Evolutionary conservation across 2,329 filamentous ascomycete species (phyloP), one percentile per base, ranked within the genome.

Genomic region (Botryotinia narcissicola): DNA sequence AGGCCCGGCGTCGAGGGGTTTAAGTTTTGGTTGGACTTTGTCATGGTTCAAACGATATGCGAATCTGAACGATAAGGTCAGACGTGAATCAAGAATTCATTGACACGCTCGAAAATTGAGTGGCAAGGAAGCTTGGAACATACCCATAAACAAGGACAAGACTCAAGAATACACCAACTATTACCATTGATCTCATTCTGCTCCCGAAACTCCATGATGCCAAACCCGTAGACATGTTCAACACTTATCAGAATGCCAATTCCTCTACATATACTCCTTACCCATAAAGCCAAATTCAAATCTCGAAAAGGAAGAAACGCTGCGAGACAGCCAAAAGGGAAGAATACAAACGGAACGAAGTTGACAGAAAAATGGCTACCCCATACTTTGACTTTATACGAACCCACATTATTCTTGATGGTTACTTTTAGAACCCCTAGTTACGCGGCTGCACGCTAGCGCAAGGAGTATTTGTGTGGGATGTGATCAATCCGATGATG

Each of bases 131-230:
- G 25, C n/a, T 59, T n/a, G 20, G 25, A 44, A 44, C 46, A 32
- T 72, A 67, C 70, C 70, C 32, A 40, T 72, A 72, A 51, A 72
- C 29, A 57, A 67, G 10, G 16, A 59, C 37, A 44, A 72, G 37
- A 44, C 46, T 64, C 22, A 66, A 12, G n/a, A 72, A 72, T 25
- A 66, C 22, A n/a, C 46, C 70, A 22, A 44, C 5, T 32, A 57
- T 42, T 14, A 64, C 12, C 42, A 42, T 48, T 37, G 32, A 22
- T 32, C 69, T 67, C n/a, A 72, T 44, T 67, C 60, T 66, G 18
- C 37, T 9, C 9, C 60, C 70, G 10, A 57, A 14, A 35, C 60
- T 67, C 59, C 61, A 60, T 46, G 67, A 46, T 44, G 35, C 37
- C 12, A 70, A 32, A 20, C 37, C 37, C 12, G 68, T 44, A 44